Conservation (phyloP, 2,329 filamentous ascomycete species). For the Sphaerulina musiva region DNA sequence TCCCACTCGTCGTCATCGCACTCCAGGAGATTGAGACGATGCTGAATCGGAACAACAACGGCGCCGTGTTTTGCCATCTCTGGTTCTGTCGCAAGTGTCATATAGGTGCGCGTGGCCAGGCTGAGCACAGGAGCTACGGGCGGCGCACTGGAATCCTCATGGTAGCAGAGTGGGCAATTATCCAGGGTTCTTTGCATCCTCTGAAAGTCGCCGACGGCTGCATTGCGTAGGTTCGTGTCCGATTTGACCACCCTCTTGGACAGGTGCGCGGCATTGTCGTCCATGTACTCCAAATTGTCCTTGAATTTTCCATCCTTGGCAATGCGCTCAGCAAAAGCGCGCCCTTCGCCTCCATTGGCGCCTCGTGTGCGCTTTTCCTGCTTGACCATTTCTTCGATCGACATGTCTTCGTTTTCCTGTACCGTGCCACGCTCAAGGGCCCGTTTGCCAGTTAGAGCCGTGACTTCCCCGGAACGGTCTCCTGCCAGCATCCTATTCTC, state of each 20-base stretch:
- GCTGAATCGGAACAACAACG: constrained; percentile 81
- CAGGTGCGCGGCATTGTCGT: constrained; percentile 89
- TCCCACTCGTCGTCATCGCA: constrained; percentile 99
- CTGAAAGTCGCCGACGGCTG: constrained; percentile 80
- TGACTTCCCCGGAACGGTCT: constrained; percentile 67
- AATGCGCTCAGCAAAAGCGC: constrained; percentile 82
- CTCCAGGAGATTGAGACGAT: constrained; percentile 84
- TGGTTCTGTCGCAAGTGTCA: constrained; percentile 84
- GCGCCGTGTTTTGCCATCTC: constrained; percentile 78
- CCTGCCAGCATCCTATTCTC: constrained; percentile 85
- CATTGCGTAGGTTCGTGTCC: constrained; percentile 78
- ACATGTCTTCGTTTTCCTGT: constrained; percentile 91
- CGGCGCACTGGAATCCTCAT: constrained; percentile 66
- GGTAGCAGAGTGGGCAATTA: constrained; percentile 81
- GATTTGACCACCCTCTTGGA: constrained; percentile 82
- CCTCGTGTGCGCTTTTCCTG: constrained; percentile 83
- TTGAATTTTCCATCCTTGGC: constrained; percentile 88
- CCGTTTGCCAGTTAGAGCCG: constrained; percentile 68
- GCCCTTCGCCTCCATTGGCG: constrained; percentile 61
- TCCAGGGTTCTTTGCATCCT: constrained; percentile 83
- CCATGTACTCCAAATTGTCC: constrained; percentile 91
- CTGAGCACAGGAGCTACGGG: constrained; percentile 81
- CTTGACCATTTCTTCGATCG: constrained; percentile 90
- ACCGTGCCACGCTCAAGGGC: constrained; percentile 79
- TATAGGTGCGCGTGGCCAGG: constrained; percentile 74